Conservation (phyloP, 2,329 filamentous ascomycete species). For the Xylariales sp. region DNA sequence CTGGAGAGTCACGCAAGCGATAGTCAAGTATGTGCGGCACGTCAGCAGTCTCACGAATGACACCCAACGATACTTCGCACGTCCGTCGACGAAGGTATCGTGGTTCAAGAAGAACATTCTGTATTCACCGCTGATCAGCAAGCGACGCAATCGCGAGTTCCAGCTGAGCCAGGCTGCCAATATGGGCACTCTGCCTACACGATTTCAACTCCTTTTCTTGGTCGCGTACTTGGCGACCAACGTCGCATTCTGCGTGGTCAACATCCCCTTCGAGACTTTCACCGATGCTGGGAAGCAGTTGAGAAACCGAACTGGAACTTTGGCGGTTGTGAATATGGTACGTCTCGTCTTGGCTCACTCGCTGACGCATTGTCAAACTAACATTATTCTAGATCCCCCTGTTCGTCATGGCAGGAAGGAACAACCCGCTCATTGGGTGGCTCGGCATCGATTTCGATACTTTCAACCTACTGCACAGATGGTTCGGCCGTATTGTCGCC, state of each 20-base stretch:
- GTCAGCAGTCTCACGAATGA: slow-evolving; percentile 74
- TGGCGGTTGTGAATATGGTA: slow-evolving; percentile 73
- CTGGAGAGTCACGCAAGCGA: slow-evolving; percentile 59
- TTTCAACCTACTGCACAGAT: slow-evolving; percentile 76
- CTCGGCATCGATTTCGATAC: slow-evolving; percentile 76
- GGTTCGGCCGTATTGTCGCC: slow-evolving; percentile 72
- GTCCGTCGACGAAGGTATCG: slow-evolving; percentile 47
- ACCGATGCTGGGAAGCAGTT: slow-evolving; percentile 43
- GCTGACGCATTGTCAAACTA: no score
- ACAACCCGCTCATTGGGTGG: slow-evolving; percentile 71
- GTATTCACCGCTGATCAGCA: slow-evolving; percentile 66
- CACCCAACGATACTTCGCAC: slow-evolving; percentile 72
- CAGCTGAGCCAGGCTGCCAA: slow-evolving; percentile 63
- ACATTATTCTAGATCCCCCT: slow-evolving; percentile 31
- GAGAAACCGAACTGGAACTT: slow-evolving; percentile 64
- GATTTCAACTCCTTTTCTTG: slow-evolving; percentile 69
- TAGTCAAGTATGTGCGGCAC: slow-evolving; percentile 65
- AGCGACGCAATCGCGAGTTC: slow-evolving; percentile 72
- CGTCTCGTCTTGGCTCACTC: slow-evolving; percentile 11
- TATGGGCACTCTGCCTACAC: slow-evolving; percentile 73
- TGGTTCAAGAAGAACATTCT: slow-evolving; percentile 63
- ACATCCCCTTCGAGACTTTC: slow-evolving; percentile 54
- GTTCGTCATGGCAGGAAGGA: slow-evolving; percentile 69
- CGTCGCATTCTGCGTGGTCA: slow-evolving; percentile 68
- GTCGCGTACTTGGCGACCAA: slow-evolving; percentile 66